These are phyloP conservation scores for Didymella keratinophila DNA, from an alignment of 2,329 filamentous ascomycete species.

Conservation along the genomic window DNA sequence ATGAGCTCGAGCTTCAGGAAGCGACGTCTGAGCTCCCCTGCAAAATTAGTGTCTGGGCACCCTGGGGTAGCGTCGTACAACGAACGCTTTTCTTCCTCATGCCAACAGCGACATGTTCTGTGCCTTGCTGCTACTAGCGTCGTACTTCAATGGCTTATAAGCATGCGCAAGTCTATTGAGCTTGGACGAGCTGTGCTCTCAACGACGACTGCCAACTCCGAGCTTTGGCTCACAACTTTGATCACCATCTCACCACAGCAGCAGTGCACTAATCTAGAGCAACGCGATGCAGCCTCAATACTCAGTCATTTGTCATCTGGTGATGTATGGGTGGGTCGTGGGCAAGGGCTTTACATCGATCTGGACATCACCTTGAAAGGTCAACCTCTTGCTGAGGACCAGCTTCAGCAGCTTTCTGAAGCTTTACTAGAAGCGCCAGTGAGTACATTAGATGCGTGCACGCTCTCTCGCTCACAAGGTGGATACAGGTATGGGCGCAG, in stretches of 20 bases:
- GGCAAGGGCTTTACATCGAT: constrained; percentile 43
- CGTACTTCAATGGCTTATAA: constrained; percentile 9
- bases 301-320: constrained; percentile 36
- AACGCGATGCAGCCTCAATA: constrained; percentile 25
- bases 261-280: constrained; percentile 34
- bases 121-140: constrained; percentile 9
- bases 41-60: constrained; percentile 21
- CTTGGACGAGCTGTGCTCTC: constrained; percentile 47
- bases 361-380: constrained; percentile 37
- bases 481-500: constrained; percentile 46
- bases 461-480: neutral
- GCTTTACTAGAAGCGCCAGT: constrained; percentile 42
- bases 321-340: constrained; percentile 45
- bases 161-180: constrained; percentile 42
- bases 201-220: constrained; percentile 32
- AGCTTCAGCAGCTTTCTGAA: constrained; percentile 32
- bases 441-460: constrained; percentile 11
- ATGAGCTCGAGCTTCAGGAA: constrained; percentile 19
- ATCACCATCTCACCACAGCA: constrained; percentile 46
- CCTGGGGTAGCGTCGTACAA: constrained; percentile 24
- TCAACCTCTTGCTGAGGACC: constrained; percentile 30
- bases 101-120: neutral
- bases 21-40: constrained; percentile 32
- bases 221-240: constrained; percentile 49
- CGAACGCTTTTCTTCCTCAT: neutral